Conservation (phyloP, 73 alveolate genomes). For the Paramecium pentaurelia region DNA sequence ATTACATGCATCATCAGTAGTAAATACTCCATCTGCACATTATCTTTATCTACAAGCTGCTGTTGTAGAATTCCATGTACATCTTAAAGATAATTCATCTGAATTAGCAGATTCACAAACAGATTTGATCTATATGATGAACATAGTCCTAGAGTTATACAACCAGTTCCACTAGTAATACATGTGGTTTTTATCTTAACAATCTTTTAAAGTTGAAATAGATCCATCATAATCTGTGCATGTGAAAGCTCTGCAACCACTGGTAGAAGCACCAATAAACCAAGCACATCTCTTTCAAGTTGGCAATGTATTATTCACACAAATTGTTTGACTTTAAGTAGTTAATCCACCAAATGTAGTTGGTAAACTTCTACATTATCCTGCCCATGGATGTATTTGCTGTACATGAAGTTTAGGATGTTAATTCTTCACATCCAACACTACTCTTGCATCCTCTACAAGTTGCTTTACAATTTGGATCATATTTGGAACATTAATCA, state of each 20-base stretch:
- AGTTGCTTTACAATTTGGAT: background rate
- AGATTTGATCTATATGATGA: background rate
- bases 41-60: background rate
- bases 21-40: background rate
- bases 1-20: background rate
- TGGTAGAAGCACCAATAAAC: background rate
- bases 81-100: background rate
- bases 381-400: background rate
- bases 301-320: conserved; percentile 9
- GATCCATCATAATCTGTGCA: background rate
- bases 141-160: background rate
- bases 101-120: background rate
- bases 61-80: background rate
- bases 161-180: conserved; percentile 6
- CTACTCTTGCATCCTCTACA: background rate
- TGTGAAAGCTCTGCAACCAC: background rate
- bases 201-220: background rate
- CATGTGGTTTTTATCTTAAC: background rate
- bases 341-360: background rate
- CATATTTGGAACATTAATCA: background rate
- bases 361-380: background rate
- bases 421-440: background rate
- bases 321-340: background rate
- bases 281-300: background rate
- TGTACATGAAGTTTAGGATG: background rate